Base-by-base conservation (phyloP, 345 rosid species). In the Limnanthes douglasii region DNA sequence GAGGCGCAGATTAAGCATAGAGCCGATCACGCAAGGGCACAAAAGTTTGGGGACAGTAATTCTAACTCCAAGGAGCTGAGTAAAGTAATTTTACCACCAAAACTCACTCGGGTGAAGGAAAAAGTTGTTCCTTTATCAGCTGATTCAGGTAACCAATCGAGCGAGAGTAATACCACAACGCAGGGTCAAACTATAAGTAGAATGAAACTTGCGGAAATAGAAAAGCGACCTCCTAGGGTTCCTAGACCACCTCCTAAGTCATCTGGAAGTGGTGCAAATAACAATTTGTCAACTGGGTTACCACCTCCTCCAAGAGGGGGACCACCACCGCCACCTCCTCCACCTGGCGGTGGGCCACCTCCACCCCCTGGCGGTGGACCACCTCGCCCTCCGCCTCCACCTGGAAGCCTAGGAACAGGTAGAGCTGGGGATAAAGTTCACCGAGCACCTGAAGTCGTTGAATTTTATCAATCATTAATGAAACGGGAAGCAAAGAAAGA, bases 401-500 rank as follows among this genome's bases (percentile, higher is more conserved):
- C 86, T 39, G 96, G 98, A 45, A 75, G 76, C 52, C 70, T 77
- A 43, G 71, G 86, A 15, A 75, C 69, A 67, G 94, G 74, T 42
- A 85, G 81, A 56, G 50, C 75, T 22, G 72, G 88, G 2, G 67
- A 64, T 53, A 84, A 90, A 66, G 96, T 90, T 48, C 93, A 80
- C 58, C 56, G 88, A 56, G 94, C 96, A 55, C 93, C 94, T 21
- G 96, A 84, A 63, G 59, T 90, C 5, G 96, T 90, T 45, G 94
- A 90, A 62, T 84, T 80, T 65, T 90, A 90, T 65, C 96, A 90
- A 41, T 21, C 79, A 18, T 55, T 90, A 75, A 90, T 90, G 96
- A 90, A 80, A 64, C 96, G 98, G 11, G 98, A 80, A 53, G 61
- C 94, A 12, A 80, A 80, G 78, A 90, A 77, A 72, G 95, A 90